phyloP scores from a whole-genome alignment of 108 stramenopile species.

The Cyclotella sp. region DNA sequence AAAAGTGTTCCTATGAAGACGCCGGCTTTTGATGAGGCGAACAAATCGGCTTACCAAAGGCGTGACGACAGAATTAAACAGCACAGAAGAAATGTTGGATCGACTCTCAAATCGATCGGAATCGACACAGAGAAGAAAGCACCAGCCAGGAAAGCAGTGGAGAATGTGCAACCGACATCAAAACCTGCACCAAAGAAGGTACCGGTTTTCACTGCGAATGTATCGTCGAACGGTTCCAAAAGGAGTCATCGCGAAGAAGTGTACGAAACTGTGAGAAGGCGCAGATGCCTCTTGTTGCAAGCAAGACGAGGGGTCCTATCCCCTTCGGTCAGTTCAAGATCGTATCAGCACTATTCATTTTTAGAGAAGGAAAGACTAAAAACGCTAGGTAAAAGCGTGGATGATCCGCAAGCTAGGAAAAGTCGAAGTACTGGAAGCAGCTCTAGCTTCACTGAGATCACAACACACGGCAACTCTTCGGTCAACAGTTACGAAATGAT shows the following conservation, averaged over 20 bases:
- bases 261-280: background rate
- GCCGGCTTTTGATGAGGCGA: too few relatives aligned
- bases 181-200: background rate
- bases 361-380: background rate
- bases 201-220: background rate
- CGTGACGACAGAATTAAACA: background rate
- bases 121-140: background rate
- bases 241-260: conserved; percentile 1
- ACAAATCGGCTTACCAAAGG: background rate
- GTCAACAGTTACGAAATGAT: background rate
- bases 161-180: background rate
- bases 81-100: conserved; percentile 8
- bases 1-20: background rate
- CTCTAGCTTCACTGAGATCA: background rate
- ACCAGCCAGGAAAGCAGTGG: background rate
- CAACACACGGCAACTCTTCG: background rate
- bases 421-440: background rate
- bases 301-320: background rate
- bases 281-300: background rate
- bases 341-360: conserved; percentile 11
- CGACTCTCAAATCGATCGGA: conserved; percentile 17
- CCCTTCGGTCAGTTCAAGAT: background rate
- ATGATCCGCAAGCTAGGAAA: background rate
- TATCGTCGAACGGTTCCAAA: background rate
- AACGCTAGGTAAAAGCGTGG: background rate